Base-by-base conservation (phyloP, 768 basidiomycete species). In the Ramaria sp. region DNA sequence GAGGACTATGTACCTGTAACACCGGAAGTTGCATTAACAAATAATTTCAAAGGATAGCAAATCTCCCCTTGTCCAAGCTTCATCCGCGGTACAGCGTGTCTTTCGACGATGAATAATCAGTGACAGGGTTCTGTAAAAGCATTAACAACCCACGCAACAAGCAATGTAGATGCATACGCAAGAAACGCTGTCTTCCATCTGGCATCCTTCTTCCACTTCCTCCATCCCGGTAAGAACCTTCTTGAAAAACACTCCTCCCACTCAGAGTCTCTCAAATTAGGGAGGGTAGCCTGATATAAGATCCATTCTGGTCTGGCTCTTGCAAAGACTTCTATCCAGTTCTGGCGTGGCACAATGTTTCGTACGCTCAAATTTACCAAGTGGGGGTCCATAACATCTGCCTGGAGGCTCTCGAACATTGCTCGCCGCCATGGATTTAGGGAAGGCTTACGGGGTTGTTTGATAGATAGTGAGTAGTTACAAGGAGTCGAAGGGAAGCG, bases 1-100 rank as follows among this genome's bases (percentile, higher is more conserved):
- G 56, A 91, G 64, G 22, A 83, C 76, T 56, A 90, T 73, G 59
- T 87, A 89, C 64, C 86, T 86, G 59, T 48, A 28, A 25, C 10
- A 12, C 28, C 5, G 25, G 12, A 55, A 24, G 50, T 41, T 6
- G 6, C 39, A 41, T n/a, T 41, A 15, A 5, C 38, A 4, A n/a
- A 6, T 41, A 12, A 41, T 34, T 13, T 34, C 32, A 8, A 8
- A 34, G 13, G 13, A 13, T 9, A 34, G 32, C 32, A n/a, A 6
- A 4, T 65, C 71, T 60, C 64, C 88, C 83, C 80, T 87, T 48
- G 87, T 89, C 87, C 88, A 91, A 20, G 85, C 71, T 67, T 91
- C 89, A 60, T 88, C 84, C 6, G 78, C 66, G 20, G 87, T 88
- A 62, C 88, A 90, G n/a, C 74, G 73, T 3, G 79, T 79, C 37